Evolutionary conservation across 2,329 filamentous ascomycete species (phyloP), one percentile per base, ranked within the genome.

Genomic region (Endocalyx cinctus): DNA sequence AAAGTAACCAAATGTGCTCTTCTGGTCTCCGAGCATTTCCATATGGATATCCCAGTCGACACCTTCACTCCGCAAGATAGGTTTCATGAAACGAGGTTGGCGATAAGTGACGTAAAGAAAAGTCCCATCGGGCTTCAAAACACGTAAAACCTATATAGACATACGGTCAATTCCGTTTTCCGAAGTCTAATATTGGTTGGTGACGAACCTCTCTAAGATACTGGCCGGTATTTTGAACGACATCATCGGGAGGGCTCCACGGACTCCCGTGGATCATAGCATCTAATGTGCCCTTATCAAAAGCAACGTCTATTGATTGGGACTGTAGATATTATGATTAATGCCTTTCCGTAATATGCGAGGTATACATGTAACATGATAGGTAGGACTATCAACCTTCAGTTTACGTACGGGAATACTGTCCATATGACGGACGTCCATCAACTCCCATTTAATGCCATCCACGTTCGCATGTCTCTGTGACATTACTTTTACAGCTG

Each of bases 221-320:
- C 16, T 52, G 54, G 5, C 59, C 49, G 6, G 64, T 70, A 43
- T 73, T 74, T 1, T 66, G 54, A 22, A 57, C 43, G 1, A 74
- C 69, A 20, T 71, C 64, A 6, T 63, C 57, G 0, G 70, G 70
- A 2, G 72, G 72, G 38, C 56, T 65, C 70, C 70, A 76, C 0
- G 64, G 65, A 40, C 64, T 72, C 3, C 72, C 70, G 44, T 71
- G 60, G 19, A 77, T 69, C 66, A 77, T 73, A 28, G 67, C 69
- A 51, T 77, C 71, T 4, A 77, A 54, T 1, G 71, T 76, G 4
- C 64, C 63, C 48, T 77, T 77, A 42, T 77, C 71, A 42, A 81
- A 75, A 10, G 73, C 73, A 5, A 79, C 61, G 43, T 75, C 69
- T 25, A 80, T 48, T 1, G 63, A 66, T 2, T 38, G 46, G 19